Evolutionary conservation across 176 grass and related monocot species (phyloP).

Genomic region (Eragrostis nindensis): DNA sequence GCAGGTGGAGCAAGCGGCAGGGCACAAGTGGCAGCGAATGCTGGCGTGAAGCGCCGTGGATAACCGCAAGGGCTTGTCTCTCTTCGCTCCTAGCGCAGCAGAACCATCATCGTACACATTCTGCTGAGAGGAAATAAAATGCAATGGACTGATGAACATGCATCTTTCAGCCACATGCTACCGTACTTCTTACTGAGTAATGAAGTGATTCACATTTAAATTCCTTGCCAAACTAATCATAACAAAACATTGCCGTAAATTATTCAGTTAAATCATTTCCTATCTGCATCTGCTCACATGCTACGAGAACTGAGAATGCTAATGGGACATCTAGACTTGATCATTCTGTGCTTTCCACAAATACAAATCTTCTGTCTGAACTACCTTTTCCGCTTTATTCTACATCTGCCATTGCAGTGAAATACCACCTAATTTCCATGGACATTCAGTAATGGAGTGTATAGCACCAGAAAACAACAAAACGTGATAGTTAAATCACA

Average conservation of each 20-base stretch:
- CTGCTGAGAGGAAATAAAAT: too few species aligned
- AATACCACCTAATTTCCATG: background rate
- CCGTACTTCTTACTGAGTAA: background rate
- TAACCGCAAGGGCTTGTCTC: too few species aligned
- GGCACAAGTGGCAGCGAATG: background rate
- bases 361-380: background rate
- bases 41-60: background rate
- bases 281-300: background rate
- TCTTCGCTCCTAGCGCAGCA: too few species aligned
- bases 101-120: background rate
- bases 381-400: background rate
- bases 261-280: background rate
- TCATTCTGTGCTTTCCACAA: background rate
- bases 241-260: background rate
- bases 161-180: too few species aligned
- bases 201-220: background rate
- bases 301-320: background rate
- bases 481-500: background rate
- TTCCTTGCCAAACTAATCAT: background rate
- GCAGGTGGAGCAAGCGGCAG: background rate
- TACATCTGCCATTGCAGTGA: background rate
- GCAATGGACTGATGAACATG: background rate
- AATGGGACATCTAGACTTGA: background rate
- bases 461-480: background rate
- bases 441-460: background rate